Conservation (phyloP, 129 eudicot species). For the Artemisia argyi region DNA sequence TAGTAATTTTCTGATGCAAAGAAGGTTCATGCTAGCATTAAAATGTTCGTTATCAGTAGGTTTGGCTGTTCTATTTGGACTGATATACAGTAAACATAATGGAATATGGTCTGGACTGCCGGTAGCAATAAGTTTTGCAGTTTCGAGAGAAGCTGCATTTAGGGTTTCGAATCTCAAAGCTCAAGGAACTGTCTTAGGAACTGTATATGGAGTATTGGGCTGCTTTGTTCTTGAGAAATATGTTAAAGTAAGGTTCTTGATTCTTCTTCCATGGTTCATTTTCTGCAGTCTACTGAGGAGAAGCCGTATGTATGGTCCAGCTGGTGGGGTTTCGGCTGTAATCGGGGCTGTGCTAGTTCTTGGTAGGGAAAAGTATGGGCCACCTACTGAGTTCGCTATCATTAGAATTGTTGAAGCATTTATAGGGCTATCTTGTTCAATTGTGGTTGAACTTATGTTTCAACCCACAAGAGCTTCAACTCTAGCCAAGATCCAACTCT, state of each 20-base stretch:
- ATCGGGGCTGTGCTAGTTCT: conserved; percentile 76
- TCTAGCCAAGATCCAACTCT: conserved; percentile 65
- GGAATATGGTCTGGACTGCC: too few species aligned
- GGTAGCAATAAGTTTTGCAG: too few species aligned
- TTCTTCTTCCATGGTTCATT: conserved; percentile 89
- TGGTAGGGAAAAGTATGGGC: conserved; percentile 66
- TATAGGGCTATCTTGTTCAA: conserved; percentile 73
- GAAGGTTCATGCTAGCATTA: conserved; percentile 56
- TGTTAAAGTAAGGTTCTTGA: conserved; percentile 62
- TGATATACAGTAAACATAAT: too few species aligned
- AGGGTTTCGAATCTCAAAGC: too few species aligned
- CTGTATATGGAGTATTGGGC: too few species aligned
- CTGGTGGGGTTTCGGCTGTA: conserved; percentile 87
- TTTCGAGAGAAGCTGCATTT: too few species aligned
- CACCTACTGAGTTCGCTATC: conserved; percentile 84
- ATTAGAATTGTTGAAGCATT: conserved; percentile 68
- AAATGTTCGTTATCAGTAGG: too few species aligned
- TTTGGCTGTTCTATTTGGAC: too few species aligned
- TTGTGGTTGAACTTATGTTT: conserved; percentile 63
- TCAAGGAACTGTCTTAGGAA: too few species aligned
- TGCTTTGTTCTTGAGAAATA: too few species aligned
- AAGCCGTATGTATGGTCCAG: conserved; percentile 86
- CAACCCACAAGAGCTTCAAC: too few species aligned
- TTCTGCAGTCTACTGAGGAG: conserved; percentile 51
- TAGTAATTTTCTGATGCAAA: conserved; percentile 20